Base-by-base conservation (phyloP, 1,139 yeast species). In the Sporopachydermia cereana region DNA sequence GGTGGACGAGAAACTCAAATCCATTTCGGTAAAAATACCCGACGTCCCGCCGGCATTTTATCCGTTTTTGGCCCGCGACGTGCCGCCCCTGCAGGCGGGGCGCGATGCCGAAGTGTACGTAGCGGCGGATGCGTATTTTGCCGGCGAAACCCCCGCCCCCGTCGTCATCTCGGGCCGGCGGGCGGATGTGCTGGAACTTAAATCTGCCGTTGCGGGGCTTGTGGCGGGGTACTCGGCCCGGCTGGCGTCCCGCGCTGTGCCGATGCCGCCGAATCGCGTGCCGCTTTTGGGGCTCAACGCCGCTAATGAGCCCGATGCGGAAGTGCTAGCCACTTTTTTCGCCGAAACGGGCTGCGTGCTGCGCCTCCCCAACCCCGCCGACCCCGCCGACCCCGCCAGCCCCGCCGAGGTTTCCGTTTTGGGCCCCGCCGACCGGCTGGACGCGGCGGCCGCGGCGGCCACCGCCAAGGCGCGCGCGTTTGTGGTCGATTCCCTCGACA, bases 401-500 rank as follows among this genome's bases (percentile, higher is more conserved):
- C n/a, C n/a, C n/a, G 50, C 58, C 16, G 66, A 69, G 14, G 69
- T 69, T 43, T 84, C 79, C 47, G 64, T 76, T 46, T 84, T 84
- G 58, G 72, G 79, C 49, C 95, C 96, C 49, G 72, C 73, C 45
- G 64, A 68, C 50, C 72, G 74, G 47, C 72, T 88, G 47, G 56
- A 71, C 17, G 63, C 65, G 21, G 96, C 96, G 29, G 71, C 82
- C 53, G 72, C 72, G 3, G 59, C 59, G 48, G 75, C 79, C 14
- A 67, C 72, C 62, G 64, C 64, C 62, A 76, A 65, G 61, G 74
- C 80, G 53, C 62, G 73, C 57, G 58, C 69, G 44, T 68, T 74
- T 70, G 57, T 72, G 62, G 78, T 83, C 43, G 88, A 83, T 54
- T 67, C 77, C 22, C 71, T 89, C 58, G 94, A 85, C 55, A 79